Evolutionary conservation across 352 stramenopile species (phyloP).

Genomic region (Phytophthora lateralis): DNA sequence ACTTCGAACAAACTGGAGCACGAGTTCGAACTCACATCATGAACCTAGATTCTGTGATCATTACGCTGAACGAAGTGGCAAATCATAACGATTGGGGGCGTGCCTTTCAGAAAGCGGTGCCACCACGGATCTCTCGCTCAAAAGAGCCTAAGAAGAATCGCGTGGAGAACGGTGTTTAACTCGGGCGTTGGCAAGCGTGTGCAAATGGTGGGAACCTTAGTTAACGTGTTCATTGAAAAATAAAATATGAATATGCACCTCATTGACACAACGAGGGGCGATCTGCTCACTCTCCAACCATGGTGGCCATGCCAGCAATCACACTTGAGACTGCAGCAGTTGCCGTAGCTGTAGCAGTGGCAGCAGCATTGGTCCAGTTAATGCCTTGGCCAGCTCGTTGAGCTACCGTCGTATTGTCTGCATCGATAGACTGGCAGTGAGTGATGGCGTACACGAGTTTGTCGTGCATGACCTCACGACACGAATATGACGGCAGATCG

Average conservation of each 20-base stretch:
- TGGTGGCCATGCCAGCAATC: conserved; percentile 51
- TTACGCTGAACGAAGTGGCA: conserved; percentile 70
- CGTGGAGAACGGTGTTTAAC: neutral
- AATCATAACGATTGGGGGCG: conserved; percentile 73
- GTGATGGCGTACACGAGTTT: conserved; percentile 90
- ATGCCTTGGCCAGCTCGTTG: conserved; percentile 86
- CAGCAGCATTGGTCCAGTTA: conserved; percentile 73
- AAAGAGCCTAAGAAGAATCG: conserved; percentile 22
- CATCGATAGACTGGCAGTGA: conserved; percentile 88
- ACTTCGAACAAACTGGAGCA: conserved; percentile 28
- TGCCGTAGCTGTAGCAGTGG: conserved; percentile 44
- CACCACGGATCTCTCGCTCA: conserved; percentile 48
- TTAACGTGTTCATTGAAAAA: conserved; percentile 12
- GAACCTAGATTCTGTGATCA: conserved; percentile 82
- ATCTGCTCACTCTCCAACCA: conserved; percentile 30
- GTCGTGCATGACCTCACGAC: conserved; percentile 77
- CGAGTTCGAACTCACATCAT: conserved; percentile 65
- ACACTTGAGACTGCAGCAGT: conserved; percentile 67
- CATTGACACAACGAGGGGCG: neutral
- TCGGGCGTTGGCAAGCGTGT: too few species aligned
- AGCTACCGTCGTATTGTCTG: conserved; percentile 89
- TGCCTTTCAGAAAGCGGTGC: conserved; percentile 62
- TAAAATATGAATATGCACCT: conserved; percentile 24
- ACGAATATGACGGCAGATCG: conserved; percentile 80
- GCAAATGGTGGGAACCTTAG: too few species aligned